phyloP scores from a whole-genome alignment of 257 asterid genomes.

The Craterostigma plantagineum region DNA sequence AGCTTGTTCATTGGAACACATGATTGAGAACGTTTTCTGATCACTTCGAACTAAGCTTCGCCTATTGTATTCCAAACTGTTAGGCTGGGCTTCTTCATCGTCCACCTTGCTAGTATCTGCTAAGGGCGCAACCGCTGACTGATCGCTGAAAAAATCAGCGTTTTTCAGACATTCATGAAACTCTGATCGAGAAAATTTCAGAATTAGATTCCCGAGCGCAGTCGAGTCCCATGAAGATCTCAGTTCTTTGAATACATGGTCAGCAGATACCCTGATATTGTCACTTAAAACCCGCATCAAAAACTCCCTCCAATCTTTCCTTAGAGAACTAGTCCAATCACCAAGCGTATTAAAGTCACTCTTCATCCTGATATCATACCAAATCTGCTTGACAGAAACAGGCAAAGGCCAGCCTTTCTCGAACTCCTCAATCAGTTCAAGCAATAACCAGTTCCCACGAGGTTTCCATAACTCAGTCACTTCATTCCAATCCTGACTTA shows the following conservation, averaged over 20 bases:
- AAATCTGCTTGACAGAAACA: slow-evolving; percentile 64
- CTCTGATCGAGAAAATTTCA: slow-evolving; percentile 19
- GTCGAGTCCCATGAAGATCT: slow-evolving; percentile 17
- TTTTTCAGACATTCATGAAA: slow-evolving; percentile 13
- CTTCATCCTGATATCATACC: slow-evolving; percentile 62
- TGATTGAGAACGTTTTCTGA: slow-evolving; percentile 8
- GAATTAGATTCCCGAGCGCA: slow-evolving; percentile 15
- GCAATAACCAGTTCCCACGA: slow-evolving; percentile 62
- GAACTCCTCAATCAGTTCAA: slow-evolving; percentile 43
- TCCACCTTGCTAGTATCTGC: slow-evolving; percentile 16
- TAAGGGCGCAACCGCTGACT: slow-evolving; percentile 20
- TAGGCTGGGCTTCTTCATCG: slow-evolving; percentile 6
- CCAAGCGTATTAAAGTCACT: slow-evolving; percentile 19
- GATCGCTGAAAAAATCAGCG: slow-evolving; percentile 12
- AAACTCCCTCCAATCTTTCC: slow-evolving; percentile 35
- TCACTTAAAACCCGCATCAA: slow-evolving; percentile 28
- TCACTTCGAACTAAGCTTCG: slow-evolving; percentile 10
- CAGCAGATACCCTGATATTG: slow-evolving; percentile 21
- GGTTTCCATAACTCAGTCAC: slow-evolving; percentile 41
- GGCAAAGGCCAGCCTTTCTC: slow-evolving; percentile 32
- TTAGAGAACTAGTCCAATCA: slow-evolving; percentile 46
- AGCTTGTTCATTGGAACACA: slow-evolving; percentile 12
- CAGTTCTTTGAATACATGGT: slow-evolving; percentile 20
- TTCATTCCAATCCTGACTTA: slow-evolving; percentile 73
- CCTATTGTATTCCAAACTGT: slow-evolving; percentile 9